Evolutionary conservation across 306 rosid genomes (phyloP).

Genomic region (Cucurbita moschata): DNA sequence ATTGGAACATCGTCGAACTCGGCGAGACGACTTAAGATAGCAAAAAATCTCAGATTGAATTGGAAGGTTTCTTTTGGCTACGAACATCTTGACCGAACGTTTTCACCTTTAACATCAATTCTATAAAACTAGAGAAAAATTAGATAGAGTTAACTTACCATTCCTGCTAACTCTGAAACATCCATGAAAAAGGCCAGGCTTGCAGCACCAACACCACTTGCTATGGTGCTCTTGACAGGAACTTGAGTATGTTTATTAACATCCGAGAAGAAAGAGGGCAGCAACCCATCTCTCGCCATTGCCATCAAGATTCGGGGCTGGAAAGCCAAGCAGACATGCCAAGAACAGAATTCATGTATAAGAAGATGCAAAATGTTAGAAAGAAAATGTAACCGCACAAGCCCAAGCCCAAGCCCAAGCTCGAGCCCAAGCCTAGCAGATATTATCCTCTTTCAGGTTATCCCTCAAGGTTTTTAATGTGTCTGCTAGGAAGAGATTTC

Average conservation of each 20-base stretch:
- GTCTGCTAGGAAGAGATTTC: no score
- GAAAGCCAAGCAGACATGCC: not conserved
- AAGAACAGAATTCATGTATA: not conserved
- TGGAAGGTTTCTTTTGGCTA: not conserved
- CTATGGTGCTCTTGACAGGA: slow-evolving; percentile 47
- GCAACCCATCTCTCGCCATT: slow-evolving; percentile 48
- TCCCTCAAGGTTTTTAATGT: no score
- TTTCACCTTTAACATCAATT: not conserved
- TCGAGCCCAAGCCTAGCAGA: no score
- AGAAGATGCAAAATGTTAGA: not conserved
- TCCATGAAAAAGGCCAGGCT: slow-evolving; percentile 67
- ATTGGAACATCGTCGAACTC: not conserved
- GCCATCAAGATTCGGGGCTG: slow-evolving; percentile 60
- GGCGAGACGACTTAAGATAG: not conserved
- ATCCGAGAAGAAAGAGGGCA: slow-evolving; percentile 37
- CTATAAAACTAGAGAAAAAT: not conserved
- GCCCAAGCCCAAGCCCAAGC: no score
- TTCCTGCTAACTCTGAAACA: slow-evolving; percentile 73
- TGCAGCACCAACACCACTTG: slow-evolving; percentile 63
- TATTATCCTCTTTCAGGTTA: no score
- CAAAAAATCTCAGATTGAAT: not conserved
- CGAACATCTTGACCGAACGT: not conserved
- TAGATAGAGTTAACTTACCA: slow-evolving; percentile 36
- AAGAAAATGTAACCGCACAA: not conserved
- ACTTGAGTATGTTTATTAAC: slow-evolving; percentile 26